phyloP scores from a whole-genome alignment of 148 eudicot species.

The Chenopodium formosanum region DNA sequence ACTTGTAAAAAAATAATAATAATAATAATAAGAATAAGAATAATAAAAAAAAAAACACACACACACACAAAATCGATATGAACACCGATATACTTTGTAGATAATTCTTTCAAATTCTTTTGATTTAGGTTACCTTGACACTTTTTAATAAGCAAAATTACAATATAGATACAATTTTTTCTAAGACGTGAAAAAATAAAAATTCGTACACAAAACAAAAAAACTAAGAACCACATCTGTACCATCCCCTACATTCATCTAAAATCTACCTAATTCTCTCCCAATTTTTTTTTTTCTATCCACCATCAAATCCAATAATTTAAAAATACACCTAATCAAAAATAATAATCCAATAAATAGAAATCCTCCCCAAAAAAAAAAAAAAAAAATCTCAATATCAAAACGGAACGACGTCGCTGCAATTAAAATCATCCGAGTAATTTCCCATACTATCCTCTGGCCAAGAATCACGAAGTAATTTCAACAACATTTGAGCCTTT shows the following conservation, averaged over 20 bases:
- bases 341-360: constrained; percentile 12
- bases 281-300: background rate
- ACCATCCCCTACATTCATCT: constrained; percentile 8
- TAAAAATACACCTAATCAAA: constrained; percentile 2
- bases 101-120: background rate
- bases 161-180: constrained; percentile 9
- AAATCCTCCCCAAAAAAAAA: background rate
- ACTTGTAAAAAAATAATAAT: no score
- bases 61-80: background rate
- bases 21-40: no score
- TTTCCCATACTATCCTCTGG: constrained; percentile 54
- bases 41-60: no score
- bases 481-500: constrained; percentile 78
- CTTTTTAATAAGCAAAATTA: background rate
- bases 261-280: background rate
- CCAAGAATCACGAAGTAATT: constrained; percentile 73
- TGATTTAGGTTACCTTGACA: background rate
- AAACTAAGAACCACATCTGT: constrained; percentile 8
- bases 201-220: background rate
- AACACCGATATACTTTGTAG: no score
- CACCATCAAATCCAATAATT: constrained; percentile 4
- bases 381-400: constrained; percentile 22
- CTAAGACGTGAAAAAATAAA: background rate
- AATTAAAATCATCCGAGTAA: constrained; percentile 51
- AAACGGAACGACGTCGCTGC: constrained; percentile 64